These are phyloP conservation scores for Aspergillus sp. DNA, from an alignment of 2,329 filamentous ascomycete genomes.

Conservation along the genomic window DNA sequence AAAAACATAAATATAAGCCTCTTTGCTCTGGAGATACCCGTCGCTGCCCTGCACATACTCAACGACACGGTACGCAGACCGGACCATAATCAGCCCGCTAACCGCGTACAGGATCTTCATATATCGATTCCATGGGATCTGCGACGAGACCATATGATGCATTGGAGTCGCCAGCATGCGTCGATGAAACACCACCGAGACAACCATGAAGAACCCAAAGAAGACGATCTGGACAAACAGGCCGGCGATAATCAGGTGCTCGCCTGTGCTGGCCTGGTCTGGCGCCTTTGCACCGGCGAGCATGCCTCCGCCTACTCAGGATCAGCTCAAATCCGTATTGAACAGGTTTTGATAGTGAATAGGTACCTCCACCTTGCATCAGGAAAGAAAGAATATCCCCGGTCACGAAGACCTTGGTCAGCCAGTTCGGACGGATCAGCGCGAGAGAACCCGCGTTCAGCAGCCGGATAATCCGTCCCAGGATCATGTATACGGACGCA, in stretches of 20 bases:
- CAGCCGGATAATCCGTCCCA: conserved; percentile 37
- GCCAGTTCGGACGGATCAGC: conserved; percentile 31
- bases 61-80: conserved; percentile 48
- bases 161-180: conserved; percentile 19
- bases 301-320: conserved; percentile 10
- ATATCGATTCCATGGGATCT: conserved; percentile 14
- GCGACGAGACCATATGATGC: conserved; percentile 4
- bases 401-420: conserved; percentile 39
- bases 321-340: conserved; percentile 2
- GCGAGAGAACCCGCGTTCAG: conserved; percentile 32
- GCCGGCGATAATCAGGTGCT: conserved; percentile 21
- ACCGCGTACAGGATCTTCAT: conserved; percentile 19
- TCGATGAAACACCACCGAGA: conserved; percentile 19
- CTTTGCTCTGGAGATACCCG: conserved; percentile 41
- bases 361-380: conserved; percentile 27
- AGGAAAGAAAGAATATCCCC: conserved; percentile 36
- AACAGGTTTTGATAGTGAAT: not conserved
- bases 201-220: conserved; percentile 25
- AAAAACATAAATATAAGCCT: conserved; percentile 46
- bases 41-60: conserved; percentile 47
- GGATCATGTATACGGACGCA: conserved; percentile 40
- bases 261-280: not conserved
- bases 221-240: conserved; percentile 25
- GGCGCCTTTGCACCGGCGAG: not conserved
- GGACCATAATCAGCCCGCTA: conserved; percentile 37